phyloP scores from a whole-genome alignment of 192 early-diverging fungal genomes.

The Rhizophlyctis rosea region DNA sequence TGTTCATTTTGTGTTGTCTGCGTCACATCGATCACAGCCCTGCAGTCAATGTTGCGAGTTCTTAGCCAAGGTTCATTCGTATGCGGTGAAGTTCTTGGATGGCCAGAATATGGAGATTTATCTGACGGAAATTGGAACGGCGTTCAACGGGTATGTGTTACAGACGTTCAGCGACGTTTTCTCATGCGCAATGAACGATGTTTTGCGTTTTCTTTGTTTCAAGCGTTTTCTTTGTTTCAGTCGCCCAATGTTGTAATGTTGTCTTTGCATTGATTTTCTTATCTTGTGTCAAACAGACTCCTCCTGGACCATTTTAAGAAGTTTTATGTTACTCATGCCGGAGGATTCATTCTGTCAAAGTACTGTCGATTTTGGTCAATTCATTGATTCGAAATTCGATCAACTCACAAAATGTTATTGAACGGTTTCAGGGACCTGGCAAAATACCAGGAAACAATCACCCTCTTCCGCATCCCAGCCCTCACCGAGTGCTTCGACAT shows the following conservation, averaged over 20 bases:
- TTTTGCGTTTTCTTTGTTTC: too few species aligned
- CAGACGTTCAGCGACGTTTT: constrained; percentile 6
- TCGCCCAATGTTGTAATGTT: too few species aligned
- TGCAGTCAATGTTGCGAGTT: constrained; percentile 80
- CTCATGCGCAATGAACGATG: not conserved
- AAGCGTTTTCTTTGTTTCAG: too few species aligned
- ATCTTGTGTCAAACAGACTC: constrained; percentile 46
- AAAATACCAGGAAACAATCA: constrained; percentile 86
- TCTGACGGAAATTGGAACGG: constrained; percentile 73
- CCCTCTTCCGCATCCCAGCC: constrained; percentile 65
- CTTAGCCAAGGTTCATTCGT: constrained; percentile 60
- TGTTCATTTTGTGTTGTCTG: too few species aligned
- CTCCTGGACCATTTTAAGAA: constrained; percentile 92
- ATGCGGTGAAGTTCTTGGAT: constrained; percentile 60
- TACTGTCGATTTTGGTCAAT: too few species aligned
- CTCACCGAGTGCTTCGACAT: constrained; percentile 86
- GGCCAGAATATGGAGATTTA: constrained; percentile 76
- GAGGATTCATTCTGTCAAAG: constrained; percentile 85
- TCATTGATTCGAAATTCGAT: too few species aligned
- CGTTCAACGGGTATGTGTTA: constrained; percentile 79
- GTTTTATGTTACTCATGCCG: constrained; percentile 78
- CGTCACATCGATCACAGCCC: constrained; percentile 58
- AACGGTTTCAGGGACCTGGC: constrained; percentile 89
- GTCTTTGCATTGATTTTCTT: too few species aligned
- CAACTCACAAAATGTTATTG: constrained; percentile 3